Evolutionary conservation across 1,139 yeast genomes (phyloP), one percentile per base, ranked within the genome.

Genomic region (Diutina neorugosa): DNA sequence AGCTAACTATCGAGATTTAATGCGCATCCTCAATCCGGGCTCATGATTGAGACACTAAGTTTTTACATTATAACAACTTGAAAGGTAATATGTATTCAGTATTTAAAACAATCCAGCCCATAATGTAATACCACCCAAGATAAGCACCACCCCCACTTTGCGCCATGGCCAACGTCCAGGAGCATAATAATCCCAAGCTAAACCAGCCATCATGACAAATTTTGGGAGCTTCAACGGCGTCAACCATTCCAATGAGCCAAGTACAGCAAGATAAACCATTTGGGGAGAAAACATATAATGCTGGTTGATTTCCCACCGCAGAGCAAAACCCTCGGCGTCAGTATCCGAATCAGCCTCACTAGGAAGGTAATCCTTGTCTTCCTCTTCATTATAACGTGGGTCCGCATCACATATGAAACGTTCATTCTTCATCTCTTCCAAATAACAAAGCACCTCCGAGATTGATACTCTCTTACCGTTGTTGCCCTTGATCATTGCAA

Each of bases 401-500:
- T 44, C 48, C 19, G 23, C 48, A 19, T 14, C 14, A 44, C 14
- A 31, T 9, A 53, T 56, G 54, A 55, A 60, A 49, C 53, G 50
- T 2, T 54, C 55, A 58, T 60, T 57, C 51, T 62, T 64, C 55
- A 68, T 64, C 4, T 54, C 54, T 21, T 64, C 64, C 51, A 68
- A 56, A 44, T 49, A 57, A 8, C 58, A 54, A 50, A 67, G 54
- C 0, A 67, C 63, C 16, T 66, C 68, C 1, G 56, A 51, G 2
- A 59, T 57, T 14, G 56, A 51, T 6, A 57, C 52, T 31, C 63
- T 54, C n/a, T 54, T 54, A 5, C 53, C 25, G 4, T 54, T 47
- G 19, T 57, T 60, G 1, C 72, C 73, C 48, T 67, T 69, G 41
- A 71, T 61, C 74, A 70, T 70, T 55, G 60, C 53, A 54, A 61